Base-by-base conservation (phyloP, 2,329 filamentous ascomycete genomes). In the Claviceps monticola region DNA sequence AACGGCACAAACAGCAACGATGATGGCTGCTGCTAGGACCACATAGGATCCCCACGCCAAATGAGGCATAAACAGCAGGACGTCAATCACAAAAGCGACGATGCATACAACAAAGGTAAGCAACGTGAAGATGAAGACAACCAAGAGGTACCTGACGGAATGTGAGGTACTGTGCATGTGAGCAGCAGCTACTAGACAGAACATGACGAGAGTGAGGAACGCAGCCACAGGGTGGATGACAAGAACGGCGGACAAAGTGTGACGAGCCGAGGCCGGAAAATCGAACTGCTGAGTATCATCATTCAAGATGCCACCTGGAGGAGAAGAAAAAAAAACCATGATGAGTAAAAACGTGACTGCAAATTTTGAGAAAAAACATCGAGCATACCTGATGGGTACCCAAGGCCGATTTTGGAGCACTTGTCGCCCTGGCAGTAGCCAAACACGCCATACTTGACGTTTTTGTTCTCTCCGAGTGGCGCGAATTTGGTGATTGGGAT, bases 21-120 rank as follows among this genome's bases (percentile, higher is more conserved):
- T 71, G 54, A 96, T 84, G 23, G 90, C 94, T 26, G 91, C 88
- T 9, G 82, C 91, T 48, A 97, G 75, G 16, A 96, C 90, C 58
- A 97, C 80, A 75, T 91, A 98, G 54, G 90, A 89, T 56, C 90
- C 93, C 88, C 90, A 97, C 63, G 83, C 80, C 71, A 96, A 72
- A 67, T 97, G 90, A 47, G 93, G 93, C 16, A 96, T 86, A 64
- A 98, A 98, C 21, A 98, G 75, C 37, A 98, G 74, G 26, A 97
- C 87, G 67, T 98, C 93, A 61, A 97, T 83, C 26, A 98, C 73
- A 69, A 97, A 97, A 23, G 90, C 86, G 52, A 95, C 75, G 1
- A 96, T 75, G 46, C 87, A 84, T 57, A 93, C 78, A 34, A 97
- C 71, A 46, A 97, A 82, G 8, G 89, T 89, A 48, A 95, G 78